These are phyloP conservation scores for Ustilago sp. DNA, from an alignment of 1,284 basidiomycete species.

Conservation along the genomic window DNA sequence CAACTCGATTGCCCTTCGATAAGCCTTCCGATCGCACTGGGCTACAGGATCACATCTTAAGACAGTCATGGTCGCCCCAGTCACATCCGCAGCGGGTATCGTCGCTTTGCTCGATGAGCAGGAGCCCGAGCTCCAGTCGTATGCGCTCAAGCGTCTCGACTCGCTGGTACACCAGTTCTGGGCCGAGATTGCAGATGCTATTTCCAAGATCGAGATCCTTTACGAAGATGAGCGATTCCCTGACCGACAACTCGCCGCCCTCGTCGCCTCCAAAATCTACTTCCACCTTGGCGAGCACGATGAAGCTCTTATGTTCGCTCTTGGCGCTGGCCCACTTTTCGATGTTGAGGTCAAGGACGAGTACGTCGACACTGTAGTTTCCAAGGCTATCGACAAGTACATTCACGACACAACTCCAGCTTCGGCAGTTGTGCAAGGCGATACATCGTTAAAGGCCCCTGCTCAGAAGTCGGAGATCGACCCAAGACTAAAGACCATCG, in stretches of 20 bases:
- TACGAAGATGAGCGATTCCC: slow-evolving; percentile 66
- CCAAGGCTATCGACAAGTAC: slow-evolving; percentile 69
- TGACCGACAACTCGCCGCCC: slow-evolving; percentile 66
- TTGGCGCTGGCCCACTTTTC: slow-evolving; percentile 66
- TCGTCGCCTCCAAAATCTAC: slow-evolving; percentile 69
- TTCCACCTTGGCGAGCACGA: slow-evolving; percentile 69
- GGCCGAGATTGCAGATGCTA: slow-evolving; percentile 68
- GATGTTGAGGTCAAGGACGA: slow-evolving; percentile 67
- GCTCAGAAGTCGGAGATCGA: slow-evolving; percentile 34
- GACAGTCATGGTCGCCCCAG: slow-evolving; percentile 47
- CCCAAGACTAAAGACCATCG: slow-evolving; percentile 61
- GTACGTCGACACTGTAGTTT: slow-evolving; percentile 68
- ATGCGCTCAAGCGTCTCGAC: slow-evolving; percentile 67
- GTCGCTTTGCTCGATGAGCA: slow-evolving; percentile 67
- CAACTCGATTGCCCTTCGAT: slow-evolving; percentile 1
- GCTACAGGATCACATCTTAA: not conserved
- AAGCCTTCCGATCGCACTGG: not conserved
- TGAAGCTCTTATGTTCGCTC: slow-evolving; percentile 68
- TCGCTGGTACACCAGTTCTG: slow-evolving; percentile 66
- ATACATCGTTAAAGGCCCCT: slow-evolving; percentile 17
- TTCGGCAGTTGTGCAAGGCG: slow-evolving; percentile 21
- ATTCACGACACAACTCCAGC: slow-evolving; percentile 46
- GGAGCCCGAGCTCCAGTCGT: slow-evolving; percentile 66
- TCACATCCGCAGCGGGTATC: slow-evolving; percentile 63
- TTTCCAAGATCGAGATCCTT: slow-evolving; percentile 67